Evolutionary conservation across 139 green algal genomes (phyloP), one percentile per base, ranked within the genome.

Genomic region (Closterium sp.): DNA sequence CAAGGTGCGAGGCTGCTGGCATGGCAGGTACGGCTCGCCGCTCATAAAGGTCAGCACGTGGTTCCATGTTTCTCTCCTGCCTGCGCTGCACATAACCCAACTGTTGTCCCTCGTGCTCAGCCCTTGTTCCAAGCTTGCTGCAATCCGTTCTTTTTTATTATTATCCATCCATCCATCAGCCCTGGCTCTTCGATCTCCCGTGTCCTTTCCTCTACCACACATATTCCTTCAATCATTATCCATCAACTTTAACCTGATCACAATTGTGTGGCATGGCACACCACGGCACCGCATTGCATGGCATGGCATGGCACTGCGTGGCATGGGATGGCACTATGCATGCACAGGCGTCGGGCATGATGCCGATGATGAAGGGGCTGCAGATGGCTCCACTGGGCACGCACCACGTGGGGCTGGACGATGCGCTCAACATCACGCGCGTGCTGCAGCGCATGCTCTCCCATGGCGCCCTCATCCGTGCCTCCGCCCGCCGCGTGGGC

Each of bases 361-460:
- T 38, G 33, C 33, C 90, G 4, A 93, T 93, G 90, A 31, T 93
- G 28, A 69, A 43, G 36, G 90, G 86, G n/a, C 86, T 93, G 31
- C 23, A 93, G 19, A 92, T 93, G n/a, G 23, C 21, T 2, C 90
- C 30, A 19, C 34, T 88, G 85, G 90, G 90, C 19, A 93, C 85
- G 69, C 90, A 93, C 86, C 90, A 93, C 87, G 84, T 93, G 31
- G 90, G 90, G 25, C 85, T 93, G 55, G 90, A 93, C 33, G 90
- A 93, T 30, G 64, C 90, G n/a, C 90, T 69, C 36, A 93, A 93
- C 76, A 93, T 93, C 87, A 32, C 90, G 76, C 33, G 90, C 2
- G 86, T 93, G 16, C 31, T 93, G 28, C 86, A 91, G 34, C 84
- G 85, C 33, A 93, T 93, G 90, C 38, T 93, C n/a, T 35, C 55